Percentiles rank a stretch among this genome's conserved stretches.
Conservation (phyloP, 2,329 filamentous ascomycete genomes). For the Aotearoamyces nothofagi region DNA sequence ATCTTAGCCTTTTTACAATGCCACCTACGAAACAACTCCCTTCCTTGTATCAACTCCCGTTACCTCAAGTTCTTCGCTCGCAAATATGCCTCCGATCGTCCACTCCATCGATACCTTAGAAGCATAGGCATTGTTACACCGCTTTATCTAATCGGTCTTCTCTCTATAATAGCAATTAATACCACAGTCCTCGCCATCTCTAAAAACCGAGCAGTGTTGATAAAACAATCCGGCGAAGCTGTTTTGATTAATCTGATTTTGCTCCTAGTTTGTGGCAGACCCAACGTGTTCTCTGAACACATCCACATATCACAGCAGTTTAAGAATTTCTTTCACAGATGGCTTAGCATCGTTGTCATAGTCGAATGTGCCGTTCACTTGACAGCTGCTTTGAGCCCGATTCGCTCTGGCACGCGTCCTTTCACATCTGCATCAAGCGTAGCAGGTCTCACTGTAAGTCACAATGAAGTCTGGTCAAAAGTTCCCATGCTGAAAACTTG, state of each 20-base stretch:
- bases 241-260: conserved; percentile 8
- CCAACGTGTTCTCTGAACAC: conserved; percentile 6
- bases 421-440: conserved; percentile 6
- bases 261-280: conserved; percentile 6
- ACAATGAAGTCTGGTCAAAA: conserved; percentile 6
- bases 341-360: conserved; percentile 5
- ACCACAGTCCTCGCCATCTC: conserved; percentile 5
- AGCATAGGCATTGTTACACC: conserved; percentile 6
- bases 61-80: conserved; percentile 6
- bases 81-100: conserved; percentile 7
- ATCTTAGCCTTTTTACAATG: conserved; percentile 7
- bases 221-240: conserved; percentile 7
- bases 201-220: conserved; percentile 5
- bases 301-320: conserved; percentile 5
- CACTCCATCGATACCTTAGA: conserved; percentile 6
- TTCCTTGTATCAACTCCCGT: conserved; percentile 6
- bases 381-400: conserved; percentile 6
- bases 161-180: conserved; percentile 7
- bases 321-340: conserved; percentile 7
- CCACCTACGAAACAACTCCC: conserved; percentile 7
- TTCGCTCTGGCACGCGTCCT: conserved; percentile 6
- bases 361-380: conserved; percentile 6
- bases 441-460: conserved; percentile 3
- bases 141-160: conserved; percentile 7
- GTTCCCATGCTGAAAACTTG: conserved; percentile 6